These are phyloP conservation scores for Botrytis aclada DNA, from an alignment of 2,329 filamentous ascomycete genomes.

Conservation along the genomic window DNA sequence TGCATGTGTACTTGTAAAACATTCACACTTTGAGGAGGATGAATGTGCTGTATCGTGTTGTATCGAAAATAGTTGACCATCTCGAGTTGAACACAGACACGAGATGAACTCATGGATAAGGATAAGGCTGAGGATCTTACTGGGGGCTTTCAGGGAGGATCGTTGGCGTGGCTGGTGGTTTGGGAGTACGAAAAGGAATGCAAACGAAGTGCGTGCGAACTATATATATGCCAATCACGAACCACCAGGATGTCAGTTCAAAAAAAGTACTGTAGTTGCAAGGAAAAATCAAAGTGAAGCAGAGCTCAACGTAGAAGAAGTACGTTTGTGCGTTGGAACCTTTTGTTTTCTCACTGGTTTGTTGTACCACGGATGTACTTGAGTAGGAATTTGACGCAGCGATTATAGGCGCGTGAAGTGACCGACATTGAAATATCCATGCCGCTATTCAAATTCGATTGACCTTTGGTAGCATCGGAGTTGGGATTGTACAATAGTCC, in stretches of 20 bases:
- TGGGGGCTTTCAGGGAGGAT: neutral
- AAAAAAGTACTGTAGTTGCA: neutral
- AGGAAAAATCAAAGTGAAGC: neutral
- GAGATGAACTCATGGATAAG: constrained; percentile 16
- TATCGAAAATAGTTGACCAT: neutral
- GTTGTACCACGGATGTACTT: neutral
- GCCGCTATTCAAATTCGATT: neutral
- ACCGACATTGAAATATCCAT: neutral
- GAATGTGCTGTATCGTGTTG: neutral
- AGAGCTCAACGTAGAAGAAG: neutral
- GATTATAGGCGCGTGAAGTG: neutral
- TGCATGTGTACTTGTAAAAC: constrained; percentile 1
- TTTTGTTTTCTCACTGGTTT: neutral
- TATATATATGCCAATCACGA: neutral
- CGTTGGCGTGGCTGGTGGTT: neutral
- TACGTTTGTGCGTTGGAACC: neutral
- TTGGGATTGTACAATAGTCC: neutral
- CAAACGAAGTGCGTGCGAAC: neutral
- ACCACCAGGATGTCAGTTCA: neutral
- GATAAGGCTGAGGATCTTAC: constrained; percentile 9
- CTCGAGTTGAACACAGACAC: neutral
- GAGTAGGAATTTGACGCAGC: neutral
- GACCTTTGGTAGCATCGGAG: neutral
- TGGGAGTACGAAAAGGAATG: neutral
- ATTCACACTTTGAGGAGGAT: neutral